Base-by-base conservation (phyloP, 164 flowering plant genomes). In the Stephania cephalantha region DNA sequence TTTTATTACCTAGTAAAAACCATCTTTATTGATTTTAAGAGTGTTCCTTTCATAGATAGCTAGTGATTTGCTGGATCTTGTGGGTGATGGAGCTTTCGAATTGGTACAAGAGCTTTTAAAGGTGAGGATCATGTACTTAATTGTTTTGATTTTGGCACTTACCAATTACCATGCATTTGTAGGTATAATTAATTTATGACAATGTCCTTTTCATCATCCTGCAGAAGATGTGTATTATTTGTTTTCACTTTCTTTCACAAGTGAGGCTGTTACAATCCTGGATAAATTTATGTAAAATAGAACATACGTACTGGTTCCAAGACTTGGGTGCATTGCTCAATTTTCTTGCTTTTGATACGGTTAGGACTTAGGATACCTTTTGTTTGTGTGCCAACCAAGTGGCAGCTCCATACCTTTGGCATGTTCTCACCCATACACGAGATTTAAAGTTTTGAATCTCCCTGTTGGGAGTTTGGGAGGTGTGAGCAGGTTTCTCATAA, bases 51-150 rank as follows among this genome's bases (percentile, higher is more conserved):
- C 87, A 76, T 73, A 96, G 99, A 90, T 96, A 55, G 99, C 99
- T 72, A 91, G 95, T 63, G 98, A 94, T 74, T 80, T 96, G 69
- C 82, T 96, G 86, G 99, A 96, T 85, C 94, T 96, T 80, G 94
- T 88, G 73, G 99, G 99, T 63, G 97, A 94, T 78, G 67, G 86
- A 76, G 89, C 97, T 44, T 96, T 96, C 83, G 97, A 94, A 82
- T 89, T 85, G 31, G 91, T 96, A 71, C 98, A 96, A 82, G 94
- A 93, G 71, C 91, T 96, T 73, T 80, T 96, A 63, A 82, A 65
- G 83, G 99, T 96, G 84, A 84, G 89, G 44, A 75, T 75, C 18
- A 4, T 58, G 18, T 6, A 20, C 20, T 18, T 18, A 15, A 17
- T 58, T 58, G 22, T 20, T 3, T 0, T 58, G n/a, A 7, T 58